These are phyloP conservation scores for Rhodocollybia butyracea DNA, from an alignment of 768 basidiomycete genomes.

Conservation along the genomic window DNA sequence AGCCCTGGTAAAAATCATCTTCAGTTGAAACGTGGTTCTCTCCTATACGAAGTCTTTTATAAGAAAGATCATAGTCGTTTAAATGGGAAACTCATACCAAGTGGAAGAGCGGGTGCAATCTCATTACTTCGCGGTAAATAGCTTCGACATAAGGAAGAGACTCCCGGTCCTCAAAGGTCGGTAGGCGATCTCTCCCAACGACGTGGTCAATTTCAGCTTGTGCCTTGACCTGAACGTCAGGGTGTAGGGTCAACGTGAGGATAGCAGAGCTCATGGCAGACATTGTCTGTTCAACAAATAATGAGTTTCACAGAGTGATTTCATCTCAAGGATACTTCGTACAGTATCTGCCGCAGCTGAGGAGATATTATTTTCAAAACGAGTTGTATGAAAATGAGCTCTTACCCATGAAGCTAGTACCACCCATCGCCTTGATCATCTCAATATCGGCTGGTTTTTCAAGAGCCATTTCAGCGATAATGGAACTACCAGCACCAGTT, in stretches of 20 bases:
- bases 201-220: slow-evolving; percentile 26
- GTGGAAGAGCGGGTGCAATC: slow-evolving; percentile 11
- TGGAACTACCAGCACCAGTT: background rate
- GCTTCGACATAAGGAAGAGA: slow-evolving; percentile 8
- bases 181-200: slow-evolving; percentile 24
- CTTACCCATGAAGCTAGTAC: background rate
- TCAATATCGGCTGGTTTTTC: slow-evolving; percentile 12
- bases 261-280: slow-evolving; percentile 21
- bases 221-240: slow-evolving; percentile 21
- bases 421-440: slow-evolving; percentile 12
- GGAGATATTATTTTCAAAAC: background rate
- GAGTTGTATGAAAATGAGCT: background rate
- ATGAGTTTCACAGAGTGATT: background rate
- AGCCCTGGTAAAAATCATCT: slow-evolving; percentile 3
- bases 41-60: background rate
- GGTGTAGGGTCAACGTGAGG: slow-evolving; percentile 23
- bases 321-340: background rate
- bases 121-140: slow-evolving; percentile 14
- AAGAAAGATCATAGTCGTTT: background rate
- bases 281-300: slow-evolving; percentile 15
- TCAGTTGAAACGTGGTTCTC: background rate
- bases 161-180: slow-evolving; percentile 24
- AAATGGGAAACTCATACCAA: background rate
- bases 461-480: background rate
- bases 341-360: slow-evolving; percentile 1